Base-by-base conservation (phyloP, 306 rosid genomes). In the Quercus dentata region DNA sequence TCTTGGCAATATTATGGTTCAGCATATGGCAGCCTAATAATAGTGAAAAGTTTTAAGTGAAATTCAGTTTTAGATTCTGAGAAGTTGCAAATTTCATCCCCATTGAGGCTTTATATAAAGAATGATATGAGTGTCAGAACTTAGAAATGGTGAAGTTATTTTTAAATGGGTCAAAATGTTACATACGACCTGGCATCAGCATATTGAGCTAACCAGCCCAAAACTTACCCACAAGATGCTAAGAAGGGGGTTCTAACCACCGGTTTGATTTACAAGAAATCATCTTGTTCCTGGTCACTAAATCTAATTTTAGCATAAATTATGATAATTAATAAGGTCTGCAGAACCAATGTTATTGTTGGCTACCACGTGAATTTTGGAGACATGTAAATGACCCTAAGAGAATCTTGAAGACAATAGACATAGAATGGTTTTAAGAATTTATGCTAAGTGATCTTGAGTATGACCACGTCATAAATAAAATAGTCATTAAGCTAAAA, bases 381-480 rank as follows among this genome's bases (percentile, higher is more conserved):
- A 59, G 65, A 59, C 65, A 23, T 59, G 63, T 57, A 57, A 57
- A n/a, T 20, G 27, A 57, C 5, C 63, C 63, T 57, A 9, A 57
- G 28, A 57, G 63, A 57, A 57, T 57, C 63, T 57, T n/a, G 63
- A 57, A 57, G 11, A 20, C 28, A 57, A 7, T 20, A 57, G 27
- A 20, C 14, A 57, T 57, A n/a, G 21, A 57, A n/a, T 23, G 25
- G 21, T 57, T n/a, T 18, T 1, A 57, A 21, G 21, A 57, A 57
- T 57, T 57, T 57, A 57, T 23, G 27, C 63, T 25, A 20, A 20
- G 63, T 20, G 63, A 20, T 7, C 23, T 23, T 7, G 4, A 20
- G 28, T 57, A 57, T 18, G 9, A 18, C 8, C 57, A 79, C 73
- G 57, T 52, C 78, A 68, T 21, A 55, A 55, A 61, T 57, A 80